Base-by-base conservation (phyloP, 257 asterid species). In the Scutellaria minor region DNA sequence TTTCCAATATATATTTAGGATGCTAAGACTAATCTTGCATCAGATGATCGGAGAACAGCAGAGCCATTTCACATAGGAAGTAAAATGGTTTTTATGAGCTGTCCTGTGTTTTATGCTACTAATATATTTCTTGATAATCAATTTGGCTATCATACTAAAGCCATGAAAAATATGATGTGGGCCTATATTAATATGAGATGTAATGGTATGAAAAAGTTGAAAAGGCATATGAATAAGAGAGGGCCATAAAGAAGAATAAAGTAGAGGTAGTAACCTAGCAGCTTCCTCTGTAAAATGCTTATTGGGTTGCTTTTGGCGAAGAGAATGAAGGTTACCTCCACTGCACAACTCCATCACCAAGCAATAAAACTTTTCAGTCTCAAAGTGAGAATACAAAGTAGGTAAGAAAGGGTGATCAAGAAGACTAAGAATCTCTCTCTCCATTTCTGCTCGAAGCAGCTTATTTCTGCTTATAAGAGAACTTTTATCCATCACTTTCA, bases 391-490 rank as follows among this genome's bases (percentile, higher is more conserved):
- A 72, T 91, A 91, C 3, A 91, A 51, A 0, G 96, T 91, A 1
- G 97, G 97, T 64, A 91, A 81, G 77, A 91, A 89, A 20, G 97
- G 97, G 79, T 91, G 97, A 50, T 91, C 97, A 24, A 91, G 91
- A 22, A 91, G 87, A 20, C 96, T 79, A 51, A 91, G 91, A 72
- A 91, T 91, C 84, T 91, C 97, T 73, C 89, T 74, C 66, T 91
- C 97, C 1, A 93, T 87, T 75, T 87, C 87, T 61, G 96, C 95
- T 66, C 96, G 66, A 35, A 91, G 85, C 35, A 91, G 81, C 72
- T 91, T 91, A 70, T 91, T 89, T 55, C 95, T 80, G 73, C 91
- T 87, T 4, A 89, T 94, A 9, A 91, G 92, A 6, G 95, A 86
- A 4, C 95, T 89, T 68, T 86, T 91, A 67, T 91, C 97, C 97